Conservation (phyloP, 345 rosid genomes). For the Aethionema arabicum region DNA sequence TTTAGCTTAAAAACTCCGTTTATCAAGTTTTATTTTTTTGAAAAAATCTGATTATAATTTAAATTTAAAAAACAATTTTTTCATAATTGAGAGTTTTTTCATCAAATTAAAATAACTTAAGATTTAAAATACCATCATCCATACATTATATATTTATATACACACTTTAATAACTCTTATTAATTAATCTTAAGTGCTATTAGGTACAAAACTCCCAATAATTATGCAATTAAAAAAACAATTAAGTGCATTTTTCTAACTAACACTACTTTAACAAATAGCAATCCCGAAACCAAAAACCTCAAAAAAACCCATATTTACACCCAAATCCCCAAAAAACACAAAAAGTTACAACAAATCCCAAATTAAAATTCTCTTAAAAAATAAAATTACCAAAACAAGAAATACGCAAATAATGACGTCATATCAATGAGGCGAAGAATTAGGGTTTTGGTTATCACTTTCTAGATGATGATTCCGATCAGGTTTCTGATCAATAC, state of each 20-base stretch:
- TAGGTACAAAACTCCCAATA: neutral
- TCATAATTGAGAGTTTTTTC: too few relatives aligned
- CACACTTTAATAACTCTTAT: neutral
- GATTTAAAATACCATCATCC: neutral
- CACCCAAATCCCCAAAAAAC: neutral
- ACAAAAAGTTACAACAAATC: slow-evolving; percentile 20
- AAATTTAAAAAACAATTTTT: too few relatives aligned
- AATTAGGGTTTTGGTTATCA: slow-evolving; percentile 46
- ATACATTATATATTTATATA: neutral
- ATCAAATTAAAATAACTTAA: too few relatives aligned
- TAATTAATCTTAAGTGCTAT: neutral
- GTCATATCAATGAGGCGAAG: slow-evolving; percentile 30
- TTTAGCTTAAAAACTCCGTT: too few relatives aligned
- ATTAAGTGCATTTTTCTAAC: neutral
- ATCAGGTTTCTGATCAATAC: slow-evolving; percentile 41
- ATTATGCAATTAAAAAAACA: neutral
- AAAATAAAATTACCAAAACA: slow-evolving; percentile 16
- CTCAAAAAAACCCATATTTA: slow-evolving; percentile 15
- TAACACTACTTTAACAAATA: slow-evolving; percentile 11
- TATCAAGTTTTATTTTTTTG: too few relatives aligned
- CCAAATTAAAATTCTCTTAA: neutral
- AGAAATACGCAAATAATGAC: slow-evolving; percentile 13
- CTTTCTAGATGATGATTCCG: slow-evolving; percentile 40
- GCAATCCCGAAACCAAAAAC: slow-evolving; percentile 22
- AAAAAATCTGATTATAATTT: too few relatives aligned